Conservation (phyloP, 2,329 filamentous ascomycete genomes). For the Ophiostoma sp. region DNA sequence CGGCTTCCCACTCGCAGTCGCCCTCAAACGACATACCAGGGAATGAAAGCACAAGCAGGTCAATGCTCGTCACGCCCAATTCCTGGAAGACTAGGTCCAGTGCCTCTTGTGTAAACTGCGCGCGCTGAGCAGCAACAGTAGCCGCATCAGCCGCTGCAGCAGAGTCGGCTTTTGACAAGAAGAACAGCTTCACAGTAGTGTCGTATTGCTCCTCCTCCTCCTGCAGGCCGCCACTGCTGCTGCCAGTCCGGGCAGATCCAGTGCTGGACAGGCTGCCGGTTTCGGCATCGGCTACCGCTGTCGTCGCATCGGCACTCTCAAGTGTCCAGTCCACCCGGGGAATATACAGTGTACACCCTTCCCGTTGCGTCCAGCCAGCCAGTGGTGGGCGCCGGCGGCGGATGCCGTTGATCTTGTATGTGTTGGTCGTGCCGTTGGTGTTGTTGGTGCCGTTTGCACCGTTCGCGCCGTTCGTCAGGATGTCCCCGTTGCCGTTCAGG, state of each 20-base stretch:
- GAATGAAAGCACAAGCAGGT: constrained; percentile 88
- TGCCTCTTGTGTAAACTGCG: constrained; percentile 69
- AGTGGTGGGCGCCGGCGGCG: constrained; percentile 32
- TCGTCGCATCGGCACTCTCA: neutral
- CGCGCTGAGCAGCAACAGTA: constrained; percentile 60
- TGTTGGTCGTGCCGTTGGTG: neutral
- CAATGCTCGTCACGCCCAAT: constrained; percentile 67
- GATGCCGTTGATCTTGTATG: constrained; percentile 5
- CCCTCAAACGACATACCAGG: constrained; percentile 91
- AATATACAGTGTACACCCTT: constrained; percentile 62
- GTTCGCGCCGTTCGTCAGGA: constrained; percentile 23
- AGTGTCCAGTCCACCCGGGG: constrained; percentile 65
- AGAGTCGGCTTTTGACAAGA: constrained; percentile 60
- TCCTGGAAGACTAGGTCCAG: constrained; percentile 75
- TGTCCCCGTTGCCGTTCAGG: constrained; percentile 9
- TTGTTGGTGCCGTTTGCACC: neutral
- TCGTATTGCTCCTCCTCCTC: constrained; percentile 86
- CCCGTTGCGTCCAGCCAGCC: constrained; percentile 62
- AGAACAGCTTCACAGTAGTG: constrained; percentile 93
- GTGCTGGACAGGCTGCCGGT: constrained; percentile 16
- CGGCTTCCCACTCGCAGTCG: constrained; percentile 75
- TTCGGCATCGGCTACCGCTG: constrained; percentile 6
- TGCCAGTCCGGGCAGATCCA: constrained; percentile 2
- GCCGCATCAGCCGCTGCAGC: constrained; percentile 51
- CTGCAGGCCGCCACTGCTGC: constrained; percentile 43